phyloP scores from a whole-genome alignment of 1,139 yeast genomes.

The Debaryomyces udenii region DNA sequence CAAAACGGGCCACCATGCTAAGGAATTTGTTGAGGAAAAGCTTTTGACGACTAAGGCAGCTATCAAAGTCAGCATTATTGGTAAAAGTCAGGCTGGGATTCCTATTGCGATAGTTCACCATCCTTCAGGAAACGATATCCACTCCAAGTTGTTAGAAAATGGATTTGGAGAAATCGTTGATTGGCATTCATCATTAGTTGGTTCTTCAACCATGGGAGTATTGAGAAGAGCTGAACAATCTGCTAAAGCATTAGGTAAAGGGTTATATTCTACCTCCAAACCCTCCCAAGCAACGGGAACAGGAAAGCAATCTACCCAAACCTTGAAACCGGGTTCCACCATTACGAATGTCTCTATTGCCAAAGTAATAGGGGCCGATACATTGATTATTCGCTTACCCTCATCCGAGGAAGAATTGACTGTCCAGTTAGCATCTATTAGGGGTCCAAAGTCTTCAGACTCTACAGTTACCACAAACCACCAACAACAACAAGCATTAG shows the following conservation, averaged over 20 bases:
- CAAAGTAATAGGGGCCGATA: constrained; percentile 70
- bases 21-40: constrained; percentile 65
- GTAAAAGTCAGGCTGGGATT: constrained; percentile 62
- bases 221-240: constrained; percentile 68
- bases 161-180: constrained; percentile 80
- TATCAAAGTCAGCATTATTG: constrained; percentile 58
- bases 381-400: constrained; percentile 54
- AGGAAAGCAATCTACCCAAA: constrained; percentile 18
- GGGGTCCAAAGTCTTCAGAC: constrained; percentile 73
- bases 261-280: constrained; percentile 52
- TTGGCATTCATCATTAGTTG: constrained; percentile 79
- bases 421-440: constrained; percentile 72
- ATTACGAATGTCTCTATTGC: constrained; percentile 57
- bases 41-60: constrained; percentile 61
- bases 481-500: constrained; percentile 50
- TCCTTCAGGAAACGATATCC: constrained; percentile 70
- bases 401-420: constrained; percentile 54
- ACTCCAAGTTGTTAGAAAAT: constrained; percentile 63
- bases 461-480: constrained; percentile 48
- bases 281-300: constrained; percentile 24
- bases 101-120: constrained; percentile 68
- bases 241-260: constrained; percentile 65
- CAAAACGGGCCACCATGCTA: constrained; percentile 66
- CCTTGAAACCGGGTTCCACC: constrained; percentile 48
- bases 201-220: constrained; percentile 61